Evolutionary conservation across 163 green algal species (phyloP), one percentile per base, ranked within the genome.

Genomic region (Scenedesmus sp.): DNA sequence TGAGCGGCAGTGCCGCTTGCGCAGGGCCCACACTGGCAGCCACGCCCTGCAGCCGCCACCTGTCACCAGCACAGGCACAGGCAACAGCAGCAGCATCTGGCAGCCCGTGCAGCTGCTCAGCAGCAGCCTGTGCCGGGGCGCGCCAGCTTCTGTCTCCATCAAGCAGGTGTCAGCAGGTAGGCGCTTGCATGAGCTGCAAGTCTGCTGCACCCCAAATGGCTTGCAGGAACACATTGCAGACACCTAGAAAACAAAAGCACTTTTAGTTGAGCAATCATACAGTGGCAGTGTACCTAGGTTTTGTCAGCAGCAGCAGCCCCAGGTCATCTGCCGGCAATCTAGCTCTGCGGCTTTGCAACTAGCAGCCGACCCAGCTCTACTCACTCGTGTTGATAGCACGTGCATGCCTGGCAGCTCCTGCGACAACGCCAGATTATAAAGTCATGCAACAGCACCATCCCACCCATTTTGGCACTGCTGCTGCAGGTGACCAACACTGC

Each of bases 401-500:
- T 1, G 13, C 65, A 78, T 35, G 30, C 30, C 65, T 1, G 20
- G 65, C 65, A 35, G 65, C 13, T 78, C 13, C 24, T 78, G 15
- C 37, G 65, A 18, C 13, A 35, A 10, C 37, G 65, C 22, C 24
- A 22, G n/a, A 30, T 30, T 46, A 44, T 33, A 43, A 70, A 53
- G 44, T 26, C 10, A 15, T 43, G 4, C 79, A 59, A 37, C 44
- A 30, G 12, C 12, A 7, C n/a, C 44, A n/a, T n/a, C 22, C 5
- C 13, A 22, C 44, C 6, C 24, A 6, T 43, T 30, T 9, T 86
- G 49, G 15, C 10, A 46, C 46, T 44, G 46, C 81, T 43, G 81
- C 81, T 44, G n/a, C 46, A 86, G 85, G 85, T 42, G 85, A 83
- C 65, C 43, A 18, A 6, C 65, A 89, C 43, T 83, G 65, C 43